These are phyloP conservation scores for Alternaria viburni DNA, from an alignment of 2,329 filamentous ascomycete genomes.

Conservation along the genomic window DNA sequence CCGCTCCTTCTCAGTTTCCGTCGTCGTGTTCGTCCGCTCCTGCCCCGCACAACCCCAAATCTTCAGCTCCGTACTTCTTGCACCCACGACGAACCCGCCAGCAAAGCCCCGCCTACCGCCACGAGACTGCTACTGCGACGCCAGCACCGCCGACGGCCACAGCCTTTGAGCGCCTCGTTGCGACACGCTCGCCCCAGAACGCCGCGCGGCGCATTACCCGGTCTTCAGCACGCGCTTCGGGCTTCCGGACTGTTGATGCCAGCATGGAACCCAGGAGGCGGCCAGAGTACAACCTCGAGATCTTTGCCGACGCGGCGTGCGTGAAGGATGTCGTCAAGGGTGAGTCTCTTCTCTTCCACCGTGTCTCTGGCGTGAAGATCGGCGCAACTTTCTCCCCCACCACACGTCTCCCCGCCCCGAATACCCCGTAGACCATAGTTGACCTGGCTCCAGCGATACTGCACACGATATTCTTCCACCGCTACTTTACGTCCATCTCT, in stretches of 20 bases:
- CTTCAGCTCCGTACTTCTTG: constrained; percentile 14
- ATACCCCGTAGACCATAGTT: constrained; percentile 9
- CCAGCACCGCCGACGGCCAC: background rate
- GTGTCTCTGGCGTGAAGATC: background rate
- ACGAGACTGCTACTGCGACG: background rate
- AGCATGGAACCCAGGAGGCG: constrained; percentile 70
- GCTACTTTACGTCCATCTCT: constrained; percentile 87
- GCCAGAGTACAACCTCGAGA: constrained; percentile 90
- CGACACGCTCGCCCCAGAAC: constrained; percentile 15
- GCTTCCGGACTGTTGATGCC: constrained; percentile 27
- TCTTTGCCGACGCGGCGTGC: constrained; percentile 87
- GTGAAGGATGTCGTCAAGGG: constrained; percentile 94
- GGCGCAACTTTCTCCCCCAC: constrained; percentile 11
- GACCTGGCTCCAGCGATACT: constrained; percentile 70
- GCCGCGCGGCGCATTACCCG: constrained; percentile 19
- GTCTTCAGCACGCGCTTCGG: constrained; percentile 14
- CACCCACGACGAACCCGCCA: constrained; percentile 3
- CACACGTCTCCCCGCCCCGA: constrained; percentile 12
- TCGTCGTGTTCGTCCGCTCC: constrained; percentile 18
- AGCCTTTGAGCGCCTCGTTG: constrained; percentile 10
- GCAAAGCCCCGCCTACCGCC: background rate
- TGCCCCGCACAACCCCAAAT: constrained; percentile 19
- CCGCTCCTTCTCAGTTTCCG: constrained; percentile 14
- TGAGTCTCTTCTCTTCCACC: constrained; percentile 49
- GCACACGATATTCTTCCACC: constrained; percentile 98